These are phyloP conservation scores for Hyphopichia fennica DNA, from an alignment of 1,139 yeast species.

Conservation along the genomic window DNA sequence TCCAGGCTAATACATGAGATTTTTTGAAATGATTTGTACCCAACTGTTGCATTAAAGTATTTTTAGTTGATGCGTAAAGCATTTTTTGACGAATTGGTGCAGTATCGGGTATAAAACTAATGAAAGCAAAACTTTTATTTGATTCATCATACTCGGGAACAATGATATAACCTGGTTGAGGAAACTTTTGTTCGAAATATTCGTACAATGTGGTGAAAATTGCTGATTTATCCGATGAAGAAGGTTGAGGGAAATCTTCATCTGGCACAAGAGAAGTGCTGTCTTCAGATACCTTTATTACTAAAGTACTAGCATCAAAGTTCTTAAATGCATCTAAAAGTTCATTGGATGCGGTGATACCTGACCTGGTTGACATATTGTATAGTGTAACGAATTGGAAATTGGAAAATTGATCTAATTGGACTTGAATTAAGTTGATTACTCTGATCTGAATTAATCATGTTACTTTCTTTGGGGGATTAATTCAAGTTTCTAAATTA, in stretches of 20 bases:
- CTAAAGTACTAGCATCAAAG: slow-evolving; percentile 25
- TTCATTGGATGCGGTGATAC: slow-evolving; percentile 55
- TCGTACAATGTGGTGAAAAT: slow-evolving; percentile 38
- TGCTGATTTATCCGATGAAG: slow-evolving; percentile 22
- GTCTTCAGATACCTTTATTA: slow-evolving; percentile 45
- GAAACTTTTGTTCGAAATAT: slow-evolving; percentile 34
- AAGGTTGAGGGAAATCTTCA: slow-evolving; percentile 28
- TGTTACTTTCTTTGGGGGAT: too few relatives aligned
- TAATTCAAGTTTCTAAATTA: too few relatives aligned
- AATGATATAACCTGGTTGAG: slow-evolving; percentile 62
- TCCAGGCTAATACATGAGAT: slow-evolving; percentile 52
- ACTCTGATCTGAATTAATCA: too few relatives aligned
- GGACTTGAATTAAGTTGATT: too few relatives aligned
- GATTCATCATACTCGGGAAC: slow-evolving; percentile 23
- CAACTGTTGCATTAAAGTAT: slow-evolving; percentile 67
- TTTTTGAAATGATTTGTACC: slow-evolving; percentile 65
- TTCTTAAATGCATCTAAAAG: slow-evolving; percentile 34
- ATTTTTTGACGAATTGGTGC: slow-evolving; percentile 84
- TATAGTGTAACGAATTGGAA: too few relatives aligned
- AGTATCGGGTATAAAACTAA: slow-evolving; percentile 83
- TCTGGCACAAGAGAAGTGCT: slow-evolving; percentile 47
- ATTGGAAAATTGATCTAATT: too few relatives aligned
- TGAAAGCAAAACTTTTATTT: slow-evolving; percentile 44
- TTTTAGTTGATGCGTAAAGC: slow-evolving; percentile 91
- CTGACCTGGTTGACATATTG: slow-evolving; percentile 63